Evolutionary conservation across 1,284 basidiomycete genomes (phyloP), one percentile per base, ranked within the genome.

Genomic region (Malassezia obtusa): DNA sequence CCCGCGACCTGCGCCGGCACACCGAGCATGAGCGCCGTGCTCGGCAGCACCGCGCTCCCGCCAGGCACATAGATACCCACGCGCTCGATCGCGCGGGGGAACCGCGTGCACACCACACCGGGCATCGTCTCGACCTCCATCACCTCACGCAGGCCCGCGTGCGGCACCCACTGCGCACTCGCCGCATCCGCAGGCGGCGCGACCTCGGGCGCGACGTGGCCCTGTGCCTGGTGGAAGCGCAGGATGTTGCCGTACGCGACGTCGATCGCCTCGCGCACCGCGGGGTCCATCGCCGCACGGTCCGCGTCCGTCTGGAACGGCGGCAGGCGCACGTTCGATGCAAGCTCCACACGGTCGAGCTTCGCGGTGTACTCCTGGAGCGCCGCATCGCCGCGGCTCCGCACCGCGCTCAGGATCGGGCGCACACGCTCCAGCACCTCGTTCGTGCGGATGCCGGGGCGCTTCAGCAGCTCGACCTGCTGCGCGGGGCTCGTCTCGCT

Each of bases 31-130:
- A 99, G 80, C 6, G 94, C 94, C 3, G 94, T 98, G 3, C 89
- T 92, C 11, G 94, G 94, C 22, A 99, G 79, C 41, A 98, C 83
- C 1, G 94, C 94, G 1, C 92, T 96, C 31, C 94, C 94, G 25
- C 94, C 94, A 1, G 94, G 94, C 1, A 99, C 88, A 76, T 99
- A 99, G 46, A 99, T 78, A 32, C 94, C 94, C 28, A 99, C 94
- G 26, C 90, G 84, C 52, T 87, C 83, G 68, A 99, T 92, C 11
- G 94, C 86, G 38, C 89, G 82, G 3, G 89, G 85, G 75, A 98
- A 96, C 38, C 94, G 49, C 12, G 67, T 59, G 47, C 71, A 73
- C 22, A 73, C 62, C 25, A 99, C 91, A 9, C 94, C 94, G 2
- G 92, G 90, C 88, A 91, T 96, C 7, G 94, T 98, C 76, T 96